phyloP scores from a whole-genome alignment of 371 early-diverging fungal genomes.

The Sporodiniella umbellata region DNA sequence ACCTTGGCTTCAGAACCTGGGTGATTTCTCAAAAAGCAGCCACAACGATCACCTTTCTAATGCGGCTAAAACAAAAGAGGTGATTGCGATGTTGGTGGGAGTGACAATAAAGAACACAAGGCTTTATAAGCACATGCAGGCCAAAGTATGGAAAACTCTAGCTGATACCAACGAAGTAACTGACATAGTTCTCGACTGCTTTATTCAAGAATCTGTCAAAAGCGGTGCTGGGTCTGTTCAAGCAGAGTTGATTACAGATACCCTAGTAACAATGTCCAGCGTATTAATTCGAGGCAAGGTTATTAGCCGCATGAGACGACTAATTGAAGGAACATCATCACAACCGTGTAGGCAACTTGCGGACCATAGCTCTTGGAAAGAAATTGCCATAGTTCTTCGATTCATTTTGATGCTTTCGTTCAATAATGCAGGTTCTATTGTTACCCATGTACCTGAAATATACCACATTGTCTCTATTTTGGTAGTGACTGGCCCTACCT shows the following conservation, averaged over 20 bases:
- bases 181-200: conserved; percentile 73
- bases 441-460: conserved; percentile 83
- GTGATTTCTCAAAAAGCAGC: conserved; percentile 50
- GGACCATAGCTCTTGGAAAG: conserved; percentile 82
- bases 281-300: conserved; percentile 80
- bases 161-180: conserved; percentile 76
- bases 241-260: conserved; percentile 84
- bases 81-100: conserved; percentile 74
- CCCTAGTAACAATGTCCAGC: conserved; percentile 78
- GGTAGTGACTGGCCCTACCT: conserved; percentile 79
- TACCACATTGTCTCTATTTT: conserved; percentile 81
- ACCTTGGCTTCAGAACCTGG: conserved; percentile 86
- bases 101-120: conserved; percentile 77
- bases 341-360: conserved; percentile 67
- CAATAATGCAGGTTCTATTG: conserved; percentile 62
- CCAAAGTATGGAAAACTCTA: conserved; percentile 80
- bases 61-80: conserved; percentile 65
- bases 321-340: conserved; percentile 70
- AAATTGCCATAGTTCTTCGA: conserved; percentile 83
- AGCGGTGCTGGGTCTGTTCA: conserved; percentile 75
- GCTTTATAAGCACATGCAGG: conserved; percentile 80
- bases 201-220: conserved; percentile 79
- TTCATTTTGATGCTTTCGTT: conserved; percentile 88
- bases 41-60: conserved; percentile 48
- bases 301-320: conserved; percentile 74